Evolutionary conservation across 805 yeast species (phyloP), one percentile per base, ranked within the genome.

Genomic region (Candida ponderosae): DNA sequence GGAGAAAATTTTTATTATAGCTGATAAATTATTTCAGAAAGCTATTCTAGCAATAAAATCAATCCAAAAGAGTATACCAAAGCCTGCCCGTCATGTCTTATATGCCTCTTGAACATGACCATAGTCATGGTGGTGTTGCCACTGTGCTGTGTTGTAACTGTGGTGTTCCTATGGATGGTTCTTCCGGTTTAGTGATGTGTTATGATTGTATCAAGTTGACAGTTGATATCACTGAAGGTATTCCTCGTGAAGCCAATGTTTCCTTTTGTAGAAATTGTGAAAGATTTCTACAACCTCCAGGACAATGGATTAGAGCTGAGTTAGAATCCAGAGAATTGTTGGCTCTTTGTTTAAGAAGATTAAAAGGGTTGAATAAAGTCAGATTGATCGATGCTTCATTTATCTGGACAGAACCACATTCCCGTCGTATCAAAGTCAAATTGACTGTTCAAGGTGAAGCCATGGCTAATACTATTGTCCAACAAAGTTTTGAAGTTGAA

Each of bases 361-460:
- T 93, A 53, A 86, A 83, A 51, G 97, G 97, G 39, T 69, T 93
- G 48, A 79, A 76, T 47, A 83, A 84, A 53, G 93, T 88, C 33
- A 70, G 96, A 50, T 67, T 93, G 42, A 78, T 87, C 31, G 97
- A 93, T 64, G 99, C 98, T 3, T 75, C 89, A 5, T 93, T 89
- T 52, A 77, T 94, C 43, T 93, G 99, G 99, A 93, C 99, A 1
- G 99, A 93, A 65, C 98, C 99, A 4, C 99, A 93, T 61, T 88
- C 97, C 20, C 76, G 98, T 62, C 81, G 99, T 68, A 78, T 90
- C 42, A 79, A 88, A 60, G 77, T 94, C 45, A 88, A 89, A 54
- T 64, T 93, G 38, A 87, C 97, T 0, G 96, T 93, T 23, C 97
- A 90, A 62, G 97, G 97, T 47, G 98, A 93, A 60, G 97, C 96